Percentiles rank a stretch among this genome's conserved stretches.
phyloP scores from a whole-genome alignment of 2,329 filamentous ascomycete species.

The Trichoderma sp. region DNA sequence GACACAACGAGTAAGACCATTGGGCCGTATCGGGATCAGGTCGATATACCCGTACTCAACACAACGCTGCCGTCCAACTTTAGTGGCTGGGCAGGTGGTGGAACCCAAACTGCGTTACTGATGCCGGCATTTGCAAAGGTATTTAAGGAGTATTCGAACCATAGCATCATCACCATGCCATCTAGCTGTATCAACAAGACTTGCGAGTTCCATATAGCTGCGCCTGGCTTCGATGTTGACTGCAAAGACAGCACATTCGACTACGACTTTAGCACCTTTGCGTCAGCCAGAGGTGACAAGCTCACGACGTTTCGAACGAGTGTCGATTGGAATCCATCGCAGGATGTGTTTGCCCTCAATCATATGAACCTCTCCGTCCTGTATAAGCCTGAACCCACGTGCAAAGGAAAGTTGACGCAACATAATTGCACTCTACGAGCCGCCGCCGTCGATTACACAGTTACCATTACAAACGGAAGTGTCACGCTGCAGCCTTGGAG shows the following conservation, averaged over 20 bases:
- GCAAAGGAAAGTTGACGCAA: not conserved
- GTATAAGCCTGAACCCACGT: not conserved
- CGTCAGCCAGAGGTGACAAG: not conserved
- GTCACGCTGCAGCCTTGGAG: not conserved
- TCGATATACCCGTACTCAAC: slow-evolving; percentile 1
- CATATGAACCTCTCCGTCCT: slow-evolving; percentile 4
- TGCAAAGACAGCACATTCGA: not conserved
- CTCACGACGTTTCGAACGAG: slow-evolving; percentile 9
- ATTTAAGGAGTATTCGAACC: slow-evolving; percentile 12
- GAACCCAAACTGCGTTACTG: not conserved
- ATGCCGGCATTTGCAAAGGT: slow-evolving; percentile 7
- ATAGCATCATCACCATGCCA: not conserved
- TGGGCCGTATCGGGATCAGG: not conserved
- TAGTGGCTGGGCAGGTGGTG: slow-evolving; percentile 13
- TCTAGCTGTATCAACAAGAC: not conserved
- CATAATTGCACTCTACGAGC: slow-evolving; percentile 6
- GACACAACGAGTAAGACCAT: slow-evolving; percentile 2
- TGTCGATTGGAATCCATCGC: not conserved
- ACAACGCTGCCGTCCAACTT: slow-evolving; percentile 6
- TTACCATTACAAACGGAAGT: slow-evolving; percentile 1
- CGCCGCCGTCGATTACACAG: not conserved
- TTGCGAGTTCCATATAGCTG: not conserved
- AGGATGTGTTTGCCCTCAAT: not conserved
- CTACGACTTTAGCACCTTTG: not conserved
- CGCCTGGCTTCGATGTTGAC: slow-evolving; percentile 8